Base-by-base conservation (phyloP, 441 rosid species). In the Euphorbia neoarborescens region DNA sequence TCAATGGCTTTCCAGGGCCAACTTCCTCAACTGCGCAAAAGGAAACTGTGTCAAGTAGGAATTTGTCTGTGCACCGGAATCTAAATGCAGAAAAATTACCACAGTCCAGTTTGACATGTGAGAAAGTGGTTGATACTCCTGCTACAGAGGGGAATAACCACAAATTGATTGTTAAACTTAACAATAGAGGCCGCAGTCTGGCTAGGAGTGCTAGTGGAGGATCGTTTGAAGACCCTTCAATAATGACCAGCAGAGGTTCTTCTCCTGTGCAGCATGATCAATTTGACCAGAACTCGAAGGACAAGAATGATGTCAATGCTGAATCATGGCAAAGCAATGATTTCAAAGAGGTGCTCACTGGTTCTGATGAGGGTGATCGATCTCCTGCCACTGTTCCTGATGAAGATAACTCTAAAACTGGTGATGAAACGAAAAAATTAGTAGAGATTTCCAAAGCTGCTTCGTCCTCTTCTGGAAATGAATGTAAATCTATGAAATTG, bases 141-240 rank as follows among this genome's bases (percentile, higher is more conserved):
- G 48, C 67, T 61, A 76, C 69, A 51, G 93, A 90, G 72, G 91
- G 84, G 69, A 85, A 81, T 72, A 83, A 81, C 74, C 89, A 86
- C 65, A 89, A 85, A 65, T 69, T 94, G 50, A 87, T 85, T 65
- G 92, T 94, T 25, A 94, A 89, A 83, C 82, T 94, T 42, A 81
- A 96, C 25, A 88, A 80, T 66, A 85, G 86, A 67, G 89, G 89
- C 50, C 88, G 87, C 64, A 90, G 96, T 81, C 98, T 96, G 15
- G 86, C 87, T 12, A 87, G 80, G 72, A 83, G 86, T 82, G 84
- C 72, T 25, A 81, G 87, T 84, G 96, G 90, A 61, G 91, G 89
- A 56, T 83, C 90, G 22, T 66, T 80, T 56, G 99, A 88, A 65
- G 98, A 90, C 65, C 80, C 80, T 76, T 81, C 83, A 8, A 83